phyloP scores from a whole-genome alignment of 139 green algal genomes.

The Chlorella sp. region DNA sequence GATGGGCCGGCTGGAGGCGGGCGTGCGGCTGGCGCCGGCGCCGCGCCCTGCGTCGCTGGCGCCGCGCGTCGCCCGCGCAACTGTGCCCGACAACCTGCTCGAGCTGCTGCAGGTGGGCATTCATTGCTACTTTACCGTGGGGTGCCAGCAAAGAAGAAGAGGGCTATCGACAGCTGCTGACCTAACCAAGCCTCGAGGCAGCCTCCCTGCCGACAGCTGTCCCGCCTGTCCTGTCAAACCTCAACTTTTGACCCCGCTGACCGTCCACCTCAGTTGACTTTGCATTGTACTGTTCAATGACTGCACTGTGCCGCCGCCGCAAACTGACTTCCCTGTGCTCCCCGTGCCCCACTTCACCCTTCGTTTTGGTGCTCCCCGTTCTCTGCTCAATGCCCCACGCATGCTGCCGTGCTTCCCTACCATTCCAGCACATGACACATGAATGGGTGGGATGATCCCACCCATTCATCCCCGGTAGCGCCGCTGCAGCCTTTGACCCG shows the following conservation, averaged over 20 bases:
- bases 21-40: constrained; percentile 13
- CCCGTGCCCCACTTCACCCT: neutral
- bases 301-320: neutral
- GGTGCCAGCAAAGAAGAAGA: no score
- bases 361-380: neutral
- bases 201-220: neutral
- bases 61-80: neutral
- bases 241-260: neutral
- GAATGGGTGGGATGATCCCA: no score
- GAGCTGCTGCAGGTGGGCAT: constrained; percentile 28
- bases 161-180: neutral
- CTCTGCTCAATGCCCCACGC: neutral
- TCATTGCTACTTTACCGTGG: no score
- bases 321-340: neutral
- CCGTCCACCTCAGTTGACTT: neutral
- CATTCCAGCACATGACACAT: neutral
- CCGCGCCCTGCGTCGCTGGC: neutral
- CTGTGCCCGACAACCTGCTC: constrained; percentile 26
- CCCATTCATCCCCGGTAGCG: neutral
- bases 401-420: neutral
- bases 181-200: neutral
- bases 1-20: constrained; percentile 18
- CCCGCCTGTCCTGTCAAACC: neutral
- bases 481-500: neutral
- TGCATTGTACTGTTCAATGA: neutral